Percentiles rank a stretch among this genome's conserved stretches.
Evolutionary conservation across 129 eudicot genomes (phyloP).

Genomic region (Flaveria bidentis): DNA sequence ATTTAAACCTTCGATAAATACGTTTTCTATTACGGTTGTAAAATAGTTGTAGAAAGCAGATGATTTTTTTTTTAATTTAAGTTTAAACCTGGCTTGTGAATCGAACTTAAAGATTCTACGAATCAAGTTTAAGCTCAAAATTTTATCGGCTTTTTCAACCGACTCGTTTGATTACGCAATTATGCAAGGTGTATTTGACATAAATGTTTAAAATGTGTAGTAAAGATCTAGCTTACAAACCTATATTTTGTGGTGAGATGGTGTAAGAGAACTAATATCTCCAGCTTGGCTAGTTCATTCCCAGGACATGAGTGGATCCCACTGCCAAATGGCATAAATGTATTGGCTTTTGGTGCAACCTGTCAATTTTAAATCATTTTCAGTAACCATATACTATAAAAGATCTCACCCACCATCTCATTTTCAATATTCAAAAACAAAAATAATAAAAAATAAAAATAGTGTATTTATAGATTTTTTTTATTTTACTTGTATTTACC

Average conservation of each 20-base stretch:
- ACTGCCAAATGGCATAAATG: slow-evolving; percentile 75
- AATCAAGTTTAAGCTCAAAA: too few relatives aligned
- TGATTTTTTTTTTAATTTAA: too few relatives aligned
- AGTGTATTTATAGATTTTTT: neutral
- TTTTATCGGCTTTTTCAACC: too few relatives aligned
- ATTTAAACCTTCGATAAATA: too few relatives aligned
- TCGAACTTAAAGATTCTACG: too few relatives aligned
- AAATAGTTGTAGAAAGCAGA: too few relatives aligned
- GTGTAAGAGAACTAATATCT: slow-evolving; percentile 57
- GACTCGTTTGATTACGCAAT: too few relatives aligned
- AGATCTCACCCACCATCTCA: slow-evolving; percentile 22
- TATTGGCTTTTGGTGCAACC: slow-evolving; percentile 59
- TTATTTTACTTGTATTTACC: slow-evolving; percentile 34
- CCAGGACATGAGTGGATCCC: slow-evolving; percentile 78
- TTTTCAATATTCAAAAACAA: neutral
- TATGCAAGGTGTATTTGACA: neutral
- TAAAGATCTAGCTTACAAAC: slow-evolving; percentile 31
- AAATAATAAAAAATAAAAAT: neutral
- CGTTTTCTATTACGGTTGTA: too few relatives aligned
- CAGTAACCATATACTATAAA: slow-evolving; percentile 11
- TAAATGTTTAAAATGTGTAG: neutral
- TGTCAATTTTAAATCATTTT: slow-evolving; percentile 35
- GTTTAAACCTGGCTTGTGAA: too few relatives aligned
- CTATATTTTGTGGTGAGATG: slow-evolving; percentile 66
- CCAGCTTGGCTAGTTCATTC: slow-evolving; percentile 67